Evolutionary conservation across 202 grass and related monocot genomes (phyloP), one percentile per base, ranked within the genome.

Genomic region (Carex arenaria): DNA sequence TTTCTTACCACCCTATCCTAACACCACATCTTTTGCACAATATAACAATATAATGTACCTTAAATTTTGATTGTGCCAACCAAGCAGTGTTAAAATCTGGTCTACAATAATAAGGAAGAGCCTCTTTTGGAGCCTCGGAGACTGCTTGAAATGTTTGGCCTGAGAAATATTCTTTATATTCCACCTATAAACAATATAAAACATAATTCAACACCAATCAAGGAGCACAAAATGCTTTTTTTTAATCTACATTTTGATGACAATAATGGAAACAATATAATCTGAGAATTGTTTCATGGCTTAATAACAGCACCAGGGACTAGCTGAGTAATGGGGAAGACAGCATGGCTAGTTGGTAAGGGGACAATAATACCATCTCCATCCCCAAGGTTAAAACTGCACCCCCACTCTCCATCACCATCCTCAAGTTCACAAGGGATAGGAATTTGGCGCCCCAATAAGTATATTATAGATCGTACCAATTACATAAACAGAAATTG

Each of bases 91-190:
- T 88, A 87, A 98, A 98, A 89, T 89, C 87, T 77, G 92, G 95
- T 36, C 95, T 85, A 67, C 95, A 98, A 67, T 91, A 86, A 19
- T 85, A 87, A 63, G 95, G 95, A 83, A 95, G 89, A 71, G 95
- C 92, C 83, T 98, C 89, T 86, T 93, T 98, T 5, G 95, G 95
- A 83, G 90, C 84, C 83, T 98, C 95, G 77, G 90, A 90, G 76
- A 93, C 80, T 59, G 95, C 87, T 87, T 89, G 91, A 83, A 90
- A 95, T 91, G 84, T 85, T 87, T 98, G 90, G 34, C 95, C 92
- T 82, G 95, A 94, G 90, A 98, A 93, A 87, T 93, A 90, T 87
- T 98, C 95, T 87, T 80, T 93, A 60, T 98, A 95, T 84, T 98
- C 95, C 84, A 98, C 95, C 95, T 98, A 65, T 28, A 53, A 45